A percentile compares a stretch with the other conserved stretches of the same genome.
phyloP scores from a whole-genome alignment of 2,329 filamentous ascomycete genomes.

The Aspergillus ruber region DNA sequence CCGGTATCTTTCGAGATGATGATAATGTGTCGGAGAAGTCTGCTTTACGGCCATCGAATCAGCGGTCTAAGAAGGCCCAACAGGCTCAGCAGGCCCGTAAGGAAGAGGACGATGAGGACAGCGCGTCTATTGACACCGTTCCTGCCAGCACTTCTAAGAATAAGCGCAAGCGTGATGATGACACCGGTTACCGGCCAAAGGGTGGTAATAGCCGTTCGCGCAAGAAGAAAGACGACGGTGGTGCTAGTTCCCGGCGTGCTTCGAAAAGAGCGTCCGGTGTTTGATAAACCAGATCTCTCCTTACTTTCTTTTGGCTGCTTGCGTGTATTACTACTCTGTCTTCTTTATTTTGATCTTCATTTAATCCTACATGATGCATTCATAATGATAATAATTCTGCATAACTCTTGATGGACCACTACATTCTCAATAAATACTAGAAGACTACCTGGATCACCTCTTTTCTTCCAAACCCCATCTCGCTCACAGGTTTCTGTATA shows the following conservation, averaged over 20 bases:
- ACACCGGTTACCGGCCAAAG: conserved; percentile 42
- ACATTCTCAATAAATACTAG: too few relatives aligned
- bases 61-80: conserved; percentile 36
- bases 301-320: conserved; percentile 1
- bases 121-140: conserved; percentile 31
- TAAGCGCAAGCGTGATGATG: conserved; percentile 45
- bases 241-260: conserved; percentile 22
- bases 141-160: conserved; percentile 27
- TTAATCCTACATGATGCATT: too few relatives aligned
- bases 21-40: conserved; percentile 44
- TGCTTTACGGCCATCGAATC: conserved; percentile 31
- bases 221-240: conserved; percentile 35
- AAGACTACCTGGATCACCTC: too few relatives aligned
- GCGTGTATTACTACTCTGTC: not conserved
- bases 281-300: conserved; percentile 3
- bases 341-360: not conserved
- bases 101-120: conserved; percentile 42
- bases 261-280: conserved; percentile 27
- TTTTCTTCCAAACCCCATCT: too few relatives aligned
- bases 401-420: too few relatives aligned
- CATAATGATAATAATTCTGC: too few relatives aligned
- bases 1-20: conserved; percentile 77
- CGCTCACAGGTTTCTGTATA: too few relatives aligned
- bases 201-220: conserved; percentile 35
- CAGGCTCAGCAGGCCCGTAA: conserved; percentile 32